phyloP scores from a whole-genome alignment of 2,329 filamentous ascomycete genomes.

The Diaporthe vaccinii region DNA sequence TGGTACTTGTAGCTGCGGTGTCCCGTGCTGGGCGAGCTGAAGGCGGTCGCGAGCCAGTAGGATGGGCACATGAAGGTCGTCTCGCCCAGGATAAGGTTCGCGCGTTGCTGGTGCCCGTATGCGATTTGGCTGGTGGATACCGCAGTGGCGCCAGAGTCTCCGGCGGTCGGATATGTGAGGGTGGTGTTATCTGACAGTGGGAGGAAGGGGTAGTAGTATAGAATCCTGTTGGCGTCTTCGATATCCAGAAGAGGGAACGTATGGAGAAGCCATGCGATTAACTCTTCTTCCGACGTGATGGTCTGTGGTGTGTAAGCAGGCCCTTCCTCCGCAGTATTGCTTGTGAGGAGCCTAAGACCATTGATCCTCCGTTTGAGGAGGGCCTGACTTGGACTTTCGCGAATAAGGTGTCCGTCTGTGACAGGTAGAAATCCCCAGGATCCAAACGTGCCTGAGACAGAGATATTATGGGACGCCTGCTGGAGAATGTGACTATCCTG shows the following conservation, averaged over 20 bases:
- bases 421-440: constrained; percentile 53
- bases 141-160: constrained; percentile 44
- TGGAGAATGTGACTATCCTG: constrained; percentile 49
- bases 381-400: constrained; percentile 49
- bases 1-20: constrained; percentile 57
- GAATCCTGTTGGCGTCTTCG: constrained; percentile 51
- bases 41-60: constrained; percentile 65
- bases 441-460: constrained; percentile 36
- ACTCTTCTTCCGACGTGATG: constrained; percentile 54
- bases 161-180: constrained; percentile 50
- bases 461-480: constrained; percentile 9
- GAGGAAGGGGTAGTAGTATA: constrained; percentile 44
- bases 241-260: constrained; percentile 56
- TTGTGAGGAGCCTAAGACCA: constrained; percentile 37
- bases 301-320: constrained; percentile 58
- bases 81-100: constrained; percentile 62
- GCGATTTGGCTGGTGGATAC: constrained; percentile 50
- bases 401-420: constrained; percentile 51
- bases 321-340: constrained; percentile 65
- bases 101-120: constrained; percentile 64
- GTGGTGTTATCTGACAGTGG: constrained; percentile 15
- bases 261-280: not conserved
- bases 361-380: constrained; percentile 47
- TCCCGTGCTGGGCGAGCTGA: constrained; percentile 45
- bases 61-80: constrained; percentile 66